Percentiles rank a stretch among this genome's conserved stretches.
Conservation (phyloP, 495 filamentous ascomycete genomes). For the Lasiosphaeria ovina region DNA sequence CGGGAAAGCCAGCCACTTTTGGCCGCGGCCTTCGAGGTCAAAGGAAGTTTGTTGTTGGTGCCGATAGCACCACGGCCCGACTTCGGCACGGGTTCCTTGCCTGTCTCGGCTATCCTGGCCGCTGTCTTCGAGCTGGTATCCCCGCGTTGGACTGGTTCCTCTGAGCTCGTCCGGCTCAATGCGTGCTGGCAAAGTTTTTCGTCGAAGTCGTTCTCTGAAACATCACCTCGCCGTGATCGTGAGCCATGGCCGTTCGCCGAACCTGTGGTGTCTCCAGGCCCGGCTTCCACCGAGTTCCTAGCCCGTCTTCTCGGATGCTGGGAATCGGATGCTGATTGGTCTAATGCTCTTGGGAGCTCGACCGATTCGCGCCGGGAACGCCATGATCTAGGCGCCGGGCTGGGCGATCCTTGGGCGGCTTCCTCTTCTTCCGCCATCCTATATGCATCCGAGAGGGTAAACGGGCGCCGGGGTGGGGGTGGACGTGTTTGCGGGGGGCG, state of each 20-base stretch:
- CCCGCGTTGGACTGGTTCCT: constrained; percentile 25
- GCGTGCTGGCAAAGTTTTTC: constrained; percentile 29
- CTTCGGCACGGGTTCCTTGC: constrained; percentile 33
- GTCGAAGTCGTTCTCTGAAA: constrained; percentile 31
- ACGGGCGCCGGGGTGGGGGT: constrained; percentile 33
- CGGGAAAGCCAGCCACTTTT: constrained; percentile 24
- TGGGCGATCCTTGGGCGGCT: constrained; percentile 45
- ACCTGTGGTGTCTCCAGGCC: constrained; percentile 15
- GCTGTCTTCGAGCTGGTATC: constrained; percentile 34
- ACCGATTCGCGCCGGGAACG: constrained; percentile 30
- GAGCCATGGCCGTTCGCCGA: constrained; percentile 13
- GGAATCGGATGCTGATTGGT: background rate
- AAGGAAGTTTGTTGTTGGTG: constrained; percentile 17
- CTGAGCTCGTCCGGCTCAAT: constrained; percentile 13
- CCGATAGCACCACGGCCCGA: constrained; percentile 34
- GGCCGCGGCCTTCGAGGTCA: constrained; percentile 7
- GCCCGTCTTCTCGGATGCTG: background rate
- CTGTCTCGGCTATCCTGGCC: constrained; percentile 34
- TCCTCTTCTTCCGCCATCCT: constrained; percentile 43
- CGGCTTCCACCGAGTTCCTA: constrained; percentile 4
- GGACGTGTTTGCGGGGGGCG: constrained; percentile 27
- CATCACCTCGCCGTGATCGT: constrained; percentile 20
- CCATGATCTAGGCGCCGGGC: constrained; percentile 44
- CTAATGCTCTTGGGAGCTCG: background rate
- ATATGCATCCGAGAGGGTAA: constrained; percentile 42